These are phyloP conservation scores for Rhytidiadelphus loreus DNA, from an alignment of 225 moss, liverwort and hornwort species.

Conservation along the genomic window DNA sequence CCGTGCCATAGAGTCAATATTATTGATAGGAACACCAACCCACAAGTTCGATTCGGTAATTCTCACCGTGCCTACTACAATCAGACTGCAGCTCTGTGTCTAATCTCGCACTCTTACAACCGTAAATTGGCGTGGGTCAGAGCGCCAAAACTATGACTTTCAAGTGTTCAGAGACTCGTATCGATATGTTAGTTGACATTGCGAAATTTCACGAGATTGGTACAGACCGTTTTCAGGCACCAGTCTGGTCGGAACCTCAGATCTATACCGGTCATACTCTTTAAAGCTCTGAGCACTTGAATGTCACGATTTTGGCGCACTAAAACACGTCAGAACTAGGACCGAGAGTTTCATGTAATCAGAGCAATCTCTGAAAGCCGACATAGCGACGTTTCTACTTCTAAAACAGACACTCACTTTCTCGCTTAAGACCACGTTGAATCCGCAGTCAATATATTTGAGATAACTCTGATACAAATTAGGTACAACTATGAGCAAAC, in stretches of 20 bases:
- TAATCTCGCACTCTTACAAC: neutral
- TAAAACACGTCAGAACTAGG: too few relatives aligned
- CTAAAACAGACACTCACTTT: neutral
- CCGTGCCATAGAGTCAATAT: neutral
- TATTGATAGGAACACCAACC: neutral
- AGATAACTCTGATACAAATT: neutral
- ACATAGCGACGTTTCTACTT: neutral
- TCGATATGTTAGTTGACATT: neutral
- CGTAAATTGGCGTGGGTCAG: neutral
- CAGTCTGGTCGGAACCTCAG: neutral
- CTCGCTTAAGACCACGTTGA: neutral
- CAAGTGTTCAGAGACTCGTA: neutral
- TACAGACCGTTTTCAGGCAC: too few relatives aligned
- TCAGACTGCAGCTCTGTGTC: neutral
- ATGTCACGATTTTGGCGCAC: neutral
- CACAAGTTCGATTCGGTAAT: neutral
- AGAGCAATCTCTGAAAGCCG: neutral
- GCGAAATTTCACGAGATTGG: neutral
- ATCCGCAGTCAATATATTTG: neutral
- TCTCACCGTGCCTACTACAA: neutral
- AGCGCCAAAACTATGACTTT: too few relatives aligned
- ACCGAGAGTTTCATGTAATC: neutral
- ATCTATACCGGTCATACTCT: too few relatives aligned
- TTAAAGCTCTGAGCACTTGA: neutral
- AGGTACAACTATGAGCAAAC: neutral